Evolutionary conservation across 768 basidiomycete genomes (phyloP).

Genomic region (Termitomyces sp.): DNA sequence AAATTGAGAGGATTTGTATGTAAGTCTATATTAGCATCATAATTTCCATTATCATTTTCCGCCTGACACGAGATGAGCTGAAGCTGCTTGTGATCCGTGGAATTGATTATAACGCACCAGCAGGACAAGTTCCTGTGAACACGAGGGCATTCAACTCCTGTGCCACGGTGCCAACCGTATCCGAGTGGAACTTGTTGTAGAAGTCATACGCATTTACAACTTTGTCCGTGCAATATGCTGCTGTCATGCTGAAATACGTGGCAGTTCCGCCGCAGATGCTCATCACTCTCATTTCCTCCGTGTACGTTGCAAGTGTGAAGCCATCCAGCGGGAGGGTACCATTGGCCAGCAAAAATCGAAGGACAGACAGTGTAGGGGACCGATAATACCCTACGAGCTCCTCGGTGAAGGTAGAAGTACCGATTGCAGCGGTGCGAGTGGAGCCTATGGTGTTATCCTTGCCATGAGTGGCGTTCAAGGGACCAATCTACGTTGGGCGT

Average conservation of each 20-base stretch:
- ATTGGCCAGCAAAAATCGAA: not conserved
- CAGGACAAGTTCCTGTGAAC: conserved; percentile 9
- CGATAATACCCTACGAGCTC: conserved; percentile 5
- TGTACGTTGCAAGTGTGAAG: not conserved
- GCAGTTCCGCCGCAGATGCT: conserved; percentile 13
- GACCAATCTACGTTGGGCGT: not conserved
- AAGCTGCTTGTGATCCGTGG: not conserved
- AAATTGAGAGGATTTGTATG: too few relatives aligned
- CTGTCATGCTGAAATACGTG: conserved; percentile 8
- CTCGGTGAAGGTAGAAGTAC: conserved; percentile 1
- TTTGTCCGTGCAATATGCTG: conserved; percentile 6
- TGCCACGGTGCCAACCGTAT: not conserved
- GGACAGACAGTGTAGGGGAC: conserved; percentile 1
- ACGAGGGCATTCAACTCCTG: not conserved
- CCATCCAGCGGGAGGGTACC: not conserved
- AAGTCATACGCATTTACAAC: conserved; percentile 1
- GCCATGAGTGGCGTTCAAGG: conserved; percentile 2
- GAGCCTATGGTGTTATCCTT: conserved; percentile 9
- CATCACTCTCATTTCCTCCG: conserved; percentile 5
- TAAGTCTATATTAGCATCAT: not conserved
- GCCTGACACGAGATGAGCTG: not conserved
- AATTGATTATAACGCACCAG: not conserved
- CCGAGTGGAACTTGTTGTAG: not conserved
- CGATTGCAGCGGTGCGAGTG: not conserved
- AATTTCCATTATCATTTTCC: not conserved